These are phyloP conservation scores for Suillus variegatus DNA, from an alignment of 768 basidiomycete species.

Conservation along the genomic window DNA sequence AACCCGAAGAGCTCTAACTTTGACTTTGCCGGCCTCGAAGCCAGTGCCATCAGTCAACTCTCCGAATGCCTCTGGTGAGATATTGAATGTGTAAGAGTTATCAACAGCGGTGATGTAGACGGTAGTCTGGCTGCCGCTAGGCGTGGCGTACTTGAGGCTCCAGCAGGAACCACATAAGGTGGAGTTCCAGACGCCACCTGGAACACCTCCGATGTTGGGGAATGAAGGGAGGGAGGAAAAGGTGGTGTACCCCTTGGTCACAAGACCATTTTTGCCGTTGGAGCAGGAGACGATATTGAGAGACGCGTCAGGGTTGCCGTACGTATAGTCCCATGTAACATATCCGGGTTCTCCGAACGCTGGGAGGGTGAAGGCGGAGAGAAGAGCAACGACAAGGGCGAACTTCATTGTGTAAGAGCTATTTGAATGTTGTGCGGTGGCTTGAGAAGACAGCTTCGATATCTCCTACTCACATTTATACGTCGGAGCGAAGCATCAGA, in stretches of 20 bases:
- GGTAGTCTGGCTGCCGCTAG: background rate
- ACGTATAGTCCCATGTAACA: constrained; percentile 6
- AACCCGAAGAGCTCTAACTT: constrained; percentile 7
- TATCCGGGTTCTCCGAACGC: background rate
- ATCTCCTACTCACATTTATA: background rate
- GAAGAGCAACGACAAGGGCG: background rate
- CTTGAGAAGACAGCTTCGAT: background rate
- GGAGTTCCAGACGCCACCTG: constrained; percentile 10
- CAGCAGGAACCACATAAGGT: constrained; percentile 13
- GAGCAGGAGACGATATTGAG: constrained; percentile 20
- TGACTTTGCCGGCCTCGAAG: constrained; percentile 4
- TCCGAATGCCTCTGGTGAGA: constrained; percentile 8
- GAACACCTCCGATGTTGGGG: constrained; percentile 12
- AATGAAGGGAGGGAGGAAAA: constrained; percentile 15
- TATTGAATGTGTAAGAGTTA: constrained; percentile 1
- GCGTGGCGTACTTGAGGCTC: constrained; percentile 1
- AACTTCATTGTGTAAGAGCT: background rate
- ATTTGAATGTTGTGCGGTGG: background rate
- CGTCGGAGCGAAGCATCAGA: background rate
- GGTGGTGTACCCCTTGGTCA: constrained; percentile 17
- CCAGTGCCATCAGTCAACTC: background rate
- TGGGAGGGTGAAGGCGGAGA: background rate
- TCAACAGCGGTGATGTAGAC: constrained; percentile 12
- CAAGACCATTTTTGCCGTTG: constrained; percentile 21
- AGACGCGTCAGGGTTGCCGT: constrained; percentile 6